Conservation (phyloP, 2,329 filamentous ascomycete species). For the Dactylonectria estremocensis region DNA sequence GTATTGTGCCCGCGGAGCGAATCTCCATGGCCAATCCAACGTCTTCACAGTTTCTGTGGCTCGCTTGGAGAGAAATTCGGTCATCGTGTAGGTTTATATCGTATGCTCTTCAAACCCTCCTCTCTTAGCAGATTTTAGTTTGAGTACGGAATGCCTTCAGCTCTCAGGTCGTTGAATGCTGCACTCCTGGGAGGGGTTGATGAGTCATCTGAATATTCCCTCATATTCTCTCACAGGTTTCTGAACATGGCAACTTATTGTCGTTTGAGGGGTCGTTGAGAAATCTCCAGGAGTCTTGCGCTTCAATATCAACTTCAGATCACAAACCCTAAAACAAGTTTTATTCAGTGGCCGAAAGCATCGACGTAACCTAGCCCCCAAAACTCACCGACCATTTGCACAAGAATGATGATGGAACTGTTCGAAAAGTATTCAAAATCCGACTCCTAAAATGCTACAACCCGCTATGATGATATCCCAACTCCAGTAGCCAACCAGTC, state of each 20-base stretch:
- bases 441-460: slow-evolving; percentile 40
- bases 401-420: slow-evolving; percentile 3
- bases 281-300: neutral
- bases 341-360: neutral
- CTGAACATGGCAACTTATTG: neutral
- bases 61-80: slow-evolving; percentile 42
- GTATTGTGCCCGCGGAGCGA: slow-evolving; percentile 54
- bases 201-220: slow-evolving; percentile 23
- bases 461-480: slow-evolving; percentile 21
- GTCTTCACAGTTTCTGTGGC: slow-evolving; percentile 43
- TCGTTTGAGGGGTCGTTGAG: neutral
- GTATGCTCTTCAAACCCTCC: neutral
- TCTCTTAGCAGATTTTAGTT: no score
- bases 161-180: neutral
- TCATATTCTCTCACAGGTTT: slow-evolving; percentile 9
- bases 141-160: neutral
- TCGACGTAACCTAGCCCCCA: neutral
- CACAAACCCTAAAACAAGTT: neutral
- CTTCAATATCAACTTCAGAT: neutral
- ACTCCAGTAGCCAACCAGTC: slow-evolving; percentile 1
- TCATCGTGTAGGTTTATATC: slow-evolving; percentile 16
- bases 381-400: neutral
- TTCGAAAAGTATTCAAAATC: slow-evolving; percentile 21
- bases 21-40: slow-evolving; percentile 52
- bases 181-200: slow-evolving; percentile 15